phyloP scores from a whole-genome alignment of 1,284 basidiomycete genomes.

The Naganishia sp. region DNA sequence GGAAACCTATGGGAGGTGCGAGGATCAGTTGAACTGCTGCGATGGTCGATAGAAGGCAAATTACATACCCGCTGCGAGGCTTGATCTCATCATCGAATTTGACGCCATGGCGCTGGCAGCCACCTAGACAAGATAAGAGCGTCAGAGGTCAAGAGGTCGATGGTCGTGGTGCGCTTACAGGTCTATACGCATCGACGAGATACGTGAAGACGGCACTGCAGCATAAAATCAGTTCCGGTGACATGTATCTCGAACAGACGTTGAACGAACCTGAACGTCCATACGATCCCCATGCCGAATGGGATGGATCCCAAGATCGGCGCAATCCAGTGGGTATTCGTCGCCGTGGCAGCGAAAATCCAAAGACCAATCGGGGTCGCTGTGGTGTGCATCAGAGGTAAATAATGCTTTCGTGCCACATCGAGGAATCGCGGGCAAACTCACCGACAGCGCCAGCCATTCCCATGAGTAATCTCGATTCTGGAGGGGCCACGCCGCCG shows the following conservation, averaged over 20 bases:
- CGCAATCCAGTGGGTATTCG: conserved; percentile 70
- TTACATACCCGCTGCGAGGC: conserved; percentile 60
- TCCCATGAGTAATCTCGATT: conserved; percentile 67
- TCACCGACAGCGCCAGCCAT: conserved; percentile 63
- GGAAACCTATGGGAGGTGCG: conserved; percentile 58
- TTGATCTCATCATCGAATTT: conserved; percentile 67
- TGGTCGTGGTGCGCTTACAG: no score
- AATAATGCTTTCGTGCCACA: neutral
- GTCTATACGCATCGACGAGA: conserved; percentile 58
- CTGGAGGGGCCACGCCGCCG: conserved; percentile 65
- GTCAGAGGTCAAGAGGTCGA: neutral
- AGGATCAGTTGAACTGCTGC: neutral
- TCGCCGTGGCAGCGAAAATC: conserved; percentile 73
- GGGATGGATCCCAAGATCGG: conserved; percentile 67
- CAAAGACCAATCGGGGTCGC: conserved; percentile 69
- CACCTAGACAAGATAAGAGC: conserved; percentile 58
- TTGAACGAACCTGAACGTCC: conserved; percentile 59
- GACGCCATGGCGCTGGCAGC: conserved; percentile 74
- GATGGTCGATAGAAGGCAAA: no score
- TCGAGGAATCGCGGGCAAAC: neutral
- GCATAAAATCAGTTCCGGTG: no score
- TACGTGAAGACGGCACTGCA: conserved; percentile 62
- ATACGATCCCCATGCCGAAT: conserved; percentile 61
- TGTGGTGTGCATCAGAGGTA: neutral
- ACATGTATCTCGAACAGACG: no score